phyloP scores from a whole-genome alignment of 192 early-diverging fungal genomes.

The Linnemannia hyalina region DNA sequence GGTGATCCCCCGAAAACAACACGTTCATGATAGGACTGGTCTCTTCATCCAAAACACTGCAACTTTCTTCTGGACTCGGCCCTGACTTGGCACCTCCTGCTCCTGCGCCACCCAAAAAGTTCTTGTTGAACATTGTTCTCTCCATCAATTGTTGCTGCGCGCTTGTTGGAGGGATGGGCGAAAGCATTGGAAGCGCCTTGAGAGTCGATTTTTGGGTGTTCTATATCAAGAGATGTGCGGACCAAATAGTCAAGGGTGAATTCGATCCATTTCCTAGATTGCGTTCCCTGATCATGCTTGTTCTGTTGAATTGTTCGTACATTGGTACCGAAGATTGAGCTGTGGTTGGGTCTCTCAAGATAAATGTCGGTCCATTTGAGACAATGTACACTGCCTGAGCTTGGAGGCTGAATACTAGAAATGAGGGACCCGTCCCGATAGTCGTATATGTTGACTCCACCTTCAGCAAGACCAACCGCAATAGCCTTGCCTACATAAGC shows the following conservation, averaged over 20 bases:
- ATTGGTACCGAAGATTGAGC: constrained; percentile 19
- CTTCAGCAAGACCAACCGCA: constrained; percentile 29
- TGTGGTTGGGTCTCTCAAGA: constrained; percentile 2
- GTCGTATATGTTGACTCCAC: constrained; percentile 44
- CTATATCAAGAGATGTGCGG: constrained; percentile 5
- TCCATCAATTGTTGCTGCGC: constrained; percentile 21
- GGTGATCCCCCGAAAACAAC: constrained; percentile 17
- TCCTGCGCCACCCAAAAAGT: not conserved
- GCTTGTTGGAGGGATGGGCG: constrained; percentile 34
- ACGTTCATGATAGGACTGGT: constrained; percentile 41
- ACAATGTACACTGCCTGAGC: not conserved
- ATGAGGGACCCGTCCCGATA: constrained; percentile 33
- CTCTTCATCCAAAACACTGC: constrained; percentile 28
- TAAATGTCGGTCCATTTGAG: constrained; percentile 41
- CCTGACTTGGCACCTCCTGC: not conserved
- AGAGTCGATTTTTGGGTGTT: constrained; percentile 30
- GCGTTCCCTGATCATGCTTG: not conserved
- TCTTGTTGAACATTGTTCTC: constrained; percentile 36
- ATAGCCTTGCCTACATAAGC: constrained; percentile 27
- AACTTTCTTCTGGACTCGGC: not conserved
- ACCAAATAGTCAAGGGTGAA: not conserved
- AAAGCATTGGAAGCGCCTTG: constrained; percentile 21
- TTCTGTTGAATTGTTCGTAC: constrained; percentile 4
- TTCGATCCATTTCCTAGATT: not conserved
- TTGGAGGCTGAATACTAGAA: not conserved